These are phyloP conservation scores for Chalciporus sphaerocephalus DNA, from an alignment of 768 basidiomycete genomes.

Conservation along the genomic window DNA sequence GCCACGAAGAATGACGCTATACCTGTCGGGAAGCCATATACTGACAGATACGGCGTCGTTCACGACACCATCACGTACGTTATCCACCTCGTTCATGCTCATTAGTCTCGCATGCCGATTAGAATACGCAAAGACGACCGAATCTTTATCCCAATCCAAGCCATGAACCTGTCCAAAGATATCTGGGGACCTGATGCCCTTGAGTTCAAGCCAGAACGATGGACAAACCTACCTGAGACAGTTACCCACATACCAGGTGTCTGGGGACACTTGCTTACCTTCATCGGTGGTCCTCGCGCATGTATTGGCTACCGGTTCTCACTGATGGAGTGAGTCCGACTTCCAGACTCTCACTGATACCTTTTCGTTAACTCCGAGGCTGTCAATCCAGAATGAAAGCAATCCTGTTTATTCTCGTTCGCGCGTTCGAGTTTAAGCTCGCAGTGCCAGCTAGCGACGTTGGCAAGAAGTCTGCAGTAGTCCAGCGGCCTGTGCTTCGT, in stretches of 20 bases:
- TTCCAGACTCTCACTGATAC: too few relatives aligned
- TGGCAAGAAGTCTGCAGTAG: conserved; percentile 25
- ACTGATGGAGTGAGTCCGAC: conserved; percentile 48
- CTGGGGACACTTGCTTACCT: conserved; percentile 56
- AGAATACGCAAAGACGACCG: conserved; percentile 43
- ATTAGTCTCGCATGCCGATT: not conserved
- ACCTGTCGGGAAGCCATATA: conserved; percentile 45
- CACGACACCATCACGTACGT: conserved; percentile 38
- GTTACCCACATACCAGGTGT: conserved; percentile 50
- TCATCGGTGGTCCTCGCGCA: conserved; percentile 59
- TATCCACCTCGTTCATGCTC: not conserved
- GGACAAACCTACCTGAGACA: conserved; percentile 45
- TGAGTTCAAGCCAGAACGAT: conserved; percentile 68
- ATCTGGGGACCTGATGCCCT: conserved; percentile 62
- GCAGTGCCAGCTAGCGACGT: conserved; percentile 47
- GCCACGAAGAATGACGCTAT: conserved; percentile 52
- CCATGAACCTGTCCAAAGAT: conserved; percentile 46
- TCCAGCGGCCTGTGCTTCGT: conserved; percentile 44
- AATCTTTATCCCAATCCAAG: conserved; percentile 47
- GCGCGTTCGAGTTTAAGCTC: conserved; percentile 49
- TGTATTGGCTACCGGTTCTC: conserved; percentile 70
- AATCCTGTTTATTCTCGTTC: conserved; percentile 46
- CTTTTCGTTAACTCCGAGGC: too few relatives aligned
- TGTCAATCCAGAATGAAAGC: conserved; percentile 24
- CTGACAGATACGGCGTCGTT: conserved; percentile 40